These are phyloP conservation scores for Microcos paniculata DNA, from an alignment of 345 rosid genomes.

Conservation along the genomic window DNA sequence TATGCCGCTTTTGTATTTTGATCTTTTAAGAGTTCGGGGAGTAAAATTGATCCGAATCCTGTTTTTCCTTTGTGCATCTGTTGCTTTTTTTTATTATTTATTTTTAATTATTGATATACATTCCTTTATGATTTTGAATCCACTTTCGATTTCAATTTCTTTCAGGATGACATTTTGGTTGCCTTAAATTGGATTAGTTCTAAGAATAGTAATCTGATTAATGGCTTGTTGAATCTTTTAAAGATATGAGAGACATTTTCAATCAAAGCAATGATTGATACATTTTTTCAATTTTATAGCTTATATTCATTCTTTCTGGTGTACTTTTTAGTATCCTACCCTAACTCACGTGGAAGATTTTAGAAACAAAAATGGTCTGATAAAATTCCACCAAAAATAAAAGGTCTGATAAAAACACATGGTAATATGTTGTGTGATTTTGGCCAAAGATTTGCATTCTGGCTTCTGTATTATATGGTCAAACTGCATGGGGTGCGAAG, in stretches of 20 bases:
- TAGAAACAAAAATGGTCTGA: not conserved
- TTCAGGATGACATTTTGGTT: slow-evolving; percentile 2
- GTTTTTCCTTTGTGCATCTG: not conserved
- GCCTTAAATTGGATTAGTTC: not conserved
- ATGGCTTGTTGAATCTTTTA: not conserved
- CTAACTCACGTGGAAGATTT: not conserved
- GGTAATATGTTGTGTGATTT: not conserved
- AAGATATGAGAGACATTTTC: not conserved
- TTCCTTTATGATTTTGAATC: not conserved
- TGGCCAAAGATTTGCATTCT: not conserved
- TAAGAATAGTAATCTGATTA: not conserved
- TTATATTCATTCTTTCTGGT: not conserved
- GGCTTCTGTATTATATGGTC: not conserved
- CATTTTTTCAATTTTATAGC: no score
- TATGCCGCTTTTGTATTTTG: not conserved
- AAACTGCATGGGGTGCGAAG: not conserved
- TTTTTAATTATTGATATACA: no score
- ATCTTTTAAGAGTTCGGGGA: not conserved
- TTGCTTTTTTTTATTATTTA: not conserved
- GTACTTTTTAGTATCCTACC: not conserved
- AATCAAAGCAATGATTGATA: no score
- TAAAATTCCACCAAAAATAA: not conserved
- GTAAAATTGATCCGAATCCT: not conserved
- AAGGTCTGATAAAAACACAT: not conserved
- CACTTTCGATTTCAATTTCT: not conserved